These are phyloP conservation scores for Carex kokanica DNA, from an alignment of 176 grass and related monocot species.

Conservation along the genomic window DNA sequence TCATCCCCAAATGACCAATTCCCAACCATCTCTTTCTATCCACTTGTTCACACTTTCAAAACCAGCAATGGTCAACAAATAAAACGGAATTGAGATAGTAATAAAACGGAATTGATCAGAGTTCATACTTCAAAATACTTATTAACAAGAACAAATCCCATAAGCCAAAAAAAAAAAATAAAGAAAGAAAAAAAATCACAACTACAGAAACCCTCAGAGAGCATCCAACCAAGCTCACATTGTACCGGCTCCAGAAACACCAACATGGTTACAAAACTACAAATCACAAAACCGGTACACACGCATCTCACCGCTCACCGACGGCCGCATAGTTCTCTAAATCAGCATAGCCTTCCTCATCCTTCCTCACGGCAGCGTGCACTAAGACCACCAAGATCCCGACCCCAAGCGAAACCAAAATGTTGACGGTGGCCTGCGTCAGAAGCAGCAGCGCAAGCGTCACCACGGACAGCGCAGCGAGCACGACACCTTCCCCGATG, in stretches of 20 bases:
- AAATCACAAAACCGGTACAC: constrained; percentile 12
- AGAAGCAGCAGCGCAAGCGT: constrained; percentile 30
- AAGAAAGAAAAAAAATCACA: not conserved
- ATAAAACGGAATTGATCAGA: too few relatives aligned
- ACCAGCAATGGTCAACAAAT: too few relatives aligned
- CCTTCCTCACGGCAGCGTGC: constrained; percentile 21
- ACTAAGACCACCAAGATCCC: constrained; percentile 28
- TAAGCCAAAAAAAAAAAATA: not conserved
- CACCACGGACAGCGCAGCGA: constrained; percentile 13
- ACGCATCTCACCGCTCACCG: constrained; percentile 9
- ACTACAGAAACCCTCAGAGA: not conserved
- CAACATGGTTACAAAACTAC: not conserved
- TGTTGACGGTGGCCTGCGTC: constrained; percentile 22
- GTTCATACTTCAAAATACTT: too few relatives aligned
- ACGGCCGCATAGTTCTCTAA: constrained; percentile 32
- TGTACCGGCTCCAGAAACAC: not conserved
- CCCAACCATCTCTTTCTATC: not conserved
- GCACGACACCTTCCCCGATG: constrained; percentile 15
- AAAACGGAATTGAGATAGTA: too few relatives aligned
- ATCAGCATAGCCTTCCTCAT: constrained; percentile 26
- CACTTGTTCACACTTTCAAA: not conserved
- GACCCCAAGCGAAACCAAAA: constrained; percentile 22
- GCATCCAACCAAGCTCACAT: not conserved
- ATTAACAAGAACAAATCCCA: not conserved
- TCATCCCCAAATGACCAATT: not conserved